Evolutionary conservation across 345 rosid species (phyloP), one percentile per base, ranked within the genome.

Genomic region (Conringia planisiliqua): DNA sequence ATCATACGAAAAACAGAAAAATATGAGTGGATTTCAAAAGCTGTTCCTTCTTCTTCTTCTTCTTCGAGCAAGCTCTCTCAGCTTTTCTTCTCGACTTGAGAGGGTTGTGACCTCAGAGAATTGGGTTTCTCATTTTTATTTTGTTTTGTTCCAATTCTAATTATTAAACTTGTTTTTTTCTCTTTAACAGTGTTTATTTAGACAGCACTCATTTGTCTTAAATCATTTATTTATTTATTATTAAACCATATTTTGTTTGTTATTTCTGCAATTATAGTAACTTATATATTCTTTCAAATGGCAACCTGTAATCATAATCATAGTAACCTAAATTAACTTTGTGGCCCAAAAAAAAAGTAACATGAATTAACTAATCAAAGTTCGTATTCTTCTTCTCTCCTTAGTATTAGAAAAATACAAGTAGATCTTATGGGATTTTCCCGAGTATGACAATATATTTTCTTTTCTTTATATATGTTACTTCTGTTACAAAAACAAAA

Each of bases 71-170:
- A 66, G 44, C 55, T 54, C 73, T 67, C 78, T 66, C 47, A 48
- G 68, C 38, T 65, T 71, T 47, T 44, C 61, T 50, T 71, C 62
- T 22, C 48, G 68, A 71, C 62, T 59, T 54, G 62, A 54, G 72
- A 52, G 72, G 40, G 51, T 27, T 68, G 69, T 66, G 78, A 72
- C 81, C 78, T 67, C 78, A 72, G 65, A 78, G 74, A 78, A 78
- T 71, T 71, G 80, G 72, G 76, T 77, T 71, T 71, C 40, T 69
- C 59, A 33, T 29, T 76, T 43, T 50, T 10, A 0, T 16, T 38
- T 9, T n/a, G 10, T 30, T 75, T 40, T 3, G 60, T 63, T 47
- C 60, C 46, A 38, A 20, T 77, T 47, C 55, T 65, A 48, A 47
- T 77, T 64, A 71, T 57, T 71, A 71, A 55, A 70, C 61, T 70